phyloP scores from a whole-genome alignment of 2,329 filamentous ascomycete genomes.

The Sporothrix pallida region DNA sequence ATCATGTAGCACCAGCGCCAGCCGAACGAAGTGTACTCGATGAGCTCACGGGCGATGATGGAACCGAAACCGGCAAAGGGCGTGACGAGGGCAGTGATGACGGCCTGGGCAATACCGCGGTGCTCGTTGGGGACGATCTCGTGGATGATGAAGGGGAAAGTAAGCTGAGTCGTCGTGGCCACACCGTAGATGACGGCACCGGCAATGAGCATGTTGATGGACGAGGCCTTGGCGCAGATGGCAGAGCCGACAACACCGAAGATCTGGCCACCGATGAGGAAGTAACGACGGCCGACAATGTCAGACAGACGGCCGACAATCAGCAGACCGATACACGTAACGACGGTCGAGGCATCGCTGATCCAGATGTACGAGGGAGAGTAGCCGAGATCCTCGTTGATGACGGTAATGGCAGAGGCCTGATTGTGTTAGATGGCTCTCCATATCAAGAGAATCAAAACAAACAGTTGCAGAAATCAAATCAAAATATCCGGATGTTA shows the following conservation, averaged over 20 bases:
- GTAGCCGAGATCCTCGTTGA: slow-evolving; percentile 34
- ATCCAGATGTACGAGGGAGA: slow-evolving; percentile 34
- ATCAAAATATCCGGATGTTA: background rate
- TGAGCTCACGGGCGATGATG: slow-evolving; percentile 44
- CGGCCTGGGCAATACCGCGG: slow-evolving; percentile 43
- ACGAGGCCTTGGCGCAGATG: slow-evolving; percentile 46
- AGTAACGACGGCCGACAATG: slow-evolving; percentile 50
- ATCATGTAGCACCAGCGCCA: slow-evolving; percentile 53
- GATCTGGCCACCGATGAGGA: slow-evolving; percentile 49
- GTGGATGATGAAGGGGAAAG: slow-evolving; percentile 48
- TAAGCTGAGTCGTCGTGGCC: slow-evolving; percentile 48
- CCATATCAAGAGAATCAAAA: background rate
- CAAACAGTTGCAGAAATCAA: background rate
- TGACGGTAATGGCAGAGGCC: slow-evolving; percentile 34
- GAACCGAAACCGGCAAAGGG: slow-evolving; percentile 43
- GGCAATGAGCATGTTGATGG: slow-evolving; percentile 47
- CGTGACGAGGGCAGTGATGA: slow-evolving; percentile 44
- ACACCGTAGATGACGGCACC: slow-evolving; percentile 47
- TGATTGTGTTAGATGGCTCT: background rate
- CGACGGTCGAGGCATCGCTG: slow-evolving; percentile 33
- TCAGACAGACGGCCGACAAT: slow-evolving; percentile 48
- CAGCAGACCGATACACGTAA: slow-evolving; percentile 44
- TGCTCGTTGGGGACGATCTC: slow-evolving; percentile 54
- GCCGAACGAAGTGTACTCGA: slow-evolving; percentile 45
- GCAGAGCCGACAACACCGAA: slow-evolving; percentile 47